Evolutionary conservation across 768 basidiomycete genomes (phyloP), one percentile per base, ranked within the genome.

Genomic region (Dentipellis fragilis): DNA sequence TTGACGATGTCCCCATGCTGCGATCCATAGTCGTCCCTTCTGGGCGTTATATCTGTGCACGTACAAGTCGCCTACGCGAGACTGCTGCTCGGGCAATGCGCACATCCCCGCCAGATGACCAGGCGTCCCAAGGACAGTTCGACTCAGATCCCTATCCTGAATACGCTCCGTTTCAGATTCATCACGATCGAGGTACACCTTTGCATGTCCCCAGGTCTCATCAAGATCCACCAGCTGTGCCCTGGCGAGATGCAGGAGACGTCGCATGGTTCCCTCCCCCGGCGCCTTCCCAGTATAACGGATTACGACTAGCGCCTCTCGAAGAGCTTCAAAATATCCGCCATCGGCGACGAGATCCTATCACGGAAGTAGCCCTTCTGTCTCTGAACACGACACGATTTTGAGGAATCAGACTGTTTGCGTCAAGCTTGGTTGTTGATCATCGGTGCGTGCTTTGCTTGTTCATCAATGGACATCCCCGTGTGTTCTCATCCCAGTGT

Each of bases 41-140:
- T 4, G 81, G 80, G 17, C 76, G 70, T 54, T 90, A 89, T 61
- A 76, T 73, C 58, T 84, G 84, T 62, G 87, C 87, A 4, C 79
- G 86, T 12, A 64, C 67, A 22, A 67, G 63, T 57, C 55, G 63
- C 40, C 57, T 62, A 42, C 64, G 69, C 17, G 63, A 64, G 46
- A 55, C 38, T 1, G 52, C 54, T 38, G 51, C 54, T 37, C 59
- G 60, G 9, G 46, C 62, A 16, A 12, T 36, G 23, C 57, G 57
- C 21, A 34, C 40, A 50, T 8, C 38, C 34, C 53, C 40, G 29
- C 49, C 59, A n/a, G 59, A 58, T 19, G 42, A 45, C n/a, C 19
- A 49, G 17, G 12, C 22, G 12, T 22, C 48, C 17, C 14, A 14
- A 16, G 48, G 14, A 35, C 48, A 16, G 16, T 49, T 22, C 17